A percentile compares a stretch with the other conserved stretches of the same genome.
Evolutionary conservation across 169 alveolate genomes (phyloP).

Genomic region (Plasmodium gallinaceum): DNA sequence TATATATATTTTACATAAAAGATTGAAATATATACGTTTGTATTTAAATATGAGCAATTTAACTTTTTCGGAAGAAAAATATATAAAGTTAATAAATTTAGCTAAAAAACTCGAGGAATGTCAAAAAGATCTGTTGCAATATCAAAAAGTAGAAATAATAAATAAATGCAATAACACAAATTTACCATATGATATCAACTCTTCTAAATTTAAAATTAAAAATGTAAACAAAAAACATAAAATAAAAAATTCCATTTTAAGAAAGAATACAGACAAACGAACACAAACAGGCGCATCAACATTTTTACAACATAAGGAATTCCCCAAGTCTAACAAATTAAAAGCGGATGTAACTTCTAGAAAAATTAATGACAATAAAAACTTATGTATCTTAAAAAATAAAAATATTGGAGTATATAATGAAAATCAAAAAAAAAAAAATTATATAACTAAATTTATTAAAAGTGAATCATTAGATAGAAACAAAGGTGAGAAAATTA

Average conservation of each 20-base stretch:
- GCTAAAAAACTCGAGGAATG: slow-evolving; percentile 26
- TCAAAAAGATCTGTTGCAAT: slow-evolving; percentile 18
- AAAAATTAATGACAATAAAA: no score
- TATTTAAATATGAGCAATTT: background rate
- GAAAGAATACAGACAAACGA: background rate
- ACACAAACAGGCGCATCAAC: background rate
- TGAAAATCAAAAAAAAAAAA: no score
- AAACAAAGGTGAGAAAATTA: no score
- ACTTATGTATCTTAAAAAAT: no score
- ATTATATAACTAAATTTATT: no score
- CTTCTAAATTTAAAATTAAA: background rate
- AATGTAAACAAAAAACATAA: background rate
- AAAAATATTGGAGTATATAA: no score
- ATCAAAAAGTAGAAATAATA: slow-evolving; percentile 1
- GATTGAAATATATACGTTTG: background rate
- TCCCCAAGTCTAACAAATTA: no score
- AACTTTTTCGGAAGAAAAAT: slow-evolving; percentile 6
- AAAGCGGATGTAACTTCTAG: no score
- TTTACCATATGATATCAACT: background rate
- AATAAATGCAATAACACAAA: background rate
- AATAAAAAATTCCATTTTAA: background rate
- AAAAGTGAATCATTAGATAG: no score
- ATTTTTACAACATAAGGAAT: no score
- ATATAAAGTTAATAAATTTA: slow-evolving; percentile 14
- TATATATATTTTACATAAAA: no score